Evolutionary conservation across 176 grass and related monocot species (phyloP), one percentile per base, ranked within the genome.

Genomic region (Oryza meyeriana): DNA sequence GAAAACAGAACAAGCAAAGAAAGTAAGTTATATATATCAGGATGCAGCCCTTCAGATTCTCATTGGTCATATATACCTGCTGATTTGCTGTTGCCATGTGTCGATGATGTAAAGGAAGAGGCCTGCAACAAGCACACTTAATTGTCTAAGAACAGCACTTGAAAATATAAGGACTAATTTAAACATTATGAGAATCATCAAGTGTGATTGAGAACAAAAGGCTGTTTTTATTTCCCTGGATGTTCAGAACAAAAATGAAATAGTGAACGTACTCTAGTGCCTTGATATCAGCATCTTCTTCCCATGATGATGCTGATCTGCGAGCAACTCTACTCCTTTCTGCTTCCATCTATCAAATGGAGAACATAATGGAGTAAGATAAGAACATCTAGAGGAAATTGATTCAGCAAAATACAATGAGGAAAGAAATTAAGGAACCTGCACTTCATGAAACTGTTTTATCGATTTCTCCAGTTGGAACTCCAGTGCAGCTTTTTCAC

Each of bases 211-310:
- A 17, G 28, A 71, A 72, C 32, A 69, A n/a, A 42, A 59, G 26
- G 18, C 13, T 67, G 40, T 31, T 79, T 65, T 11, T 52, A 8
- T 64, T 44, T 81, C 62, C 44, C 40, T 52, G 8, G 20, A 44
- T 80, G 45, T 61, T 57, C 17, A 31, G 65, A 66, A 81, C 7
- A 48, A 35, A 75, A 62, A 10, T 0, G 10, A 86, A 74, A 63
- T 17, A 18, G 61, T 32, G 36, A 81, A 81, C 95, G 20, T 90
- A 93, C 89, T 99, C 96, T 8, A 99, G 83, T 44, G 91, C 79
- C 85, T 99, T 99, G 64, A 99, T 95, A 95, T 99, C 96, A 78
- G 93, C 72, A 85, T 99, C 93, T 95, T 99, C 96, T 88, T 99
- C 96, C 96, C 96, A 99, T 27, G 96, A 90, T 12, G 91, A 88